Percentiles rank a stretch among this genome's conserved stretches.
Evolutionary conservation across 106 monocot species (phyloP).

Genomic region (Posidonia australis): DNA sequence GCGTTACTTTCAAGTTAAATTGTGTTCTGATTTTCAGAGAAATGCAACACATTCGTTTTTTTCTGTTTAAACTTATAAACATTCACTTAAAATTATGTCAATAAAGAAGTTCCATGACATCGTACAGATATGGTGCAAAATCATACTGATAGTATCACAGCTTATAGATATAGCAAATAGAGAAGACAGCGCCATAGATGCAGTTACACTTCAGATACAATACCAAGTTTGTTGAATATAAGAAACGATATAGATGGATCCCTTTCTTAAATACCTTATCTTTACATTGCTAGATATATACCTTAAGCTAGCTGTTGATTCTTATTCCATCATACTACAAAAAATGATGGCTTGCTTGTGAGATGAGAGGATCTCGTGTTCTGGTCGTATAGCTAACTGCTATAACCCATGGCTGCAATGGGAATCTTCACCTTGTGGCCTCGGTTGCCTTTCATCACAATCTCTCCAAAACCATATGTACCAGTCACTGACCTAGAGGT

Average conservation of each 20-base stretch:
- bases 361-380: not conserved
- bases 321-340: constrained; percentile 17
- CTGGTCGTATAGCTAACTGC: constrained; percentile 11
- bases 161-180: no score
- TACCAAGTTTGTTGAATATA: no score
- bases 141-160: no score
- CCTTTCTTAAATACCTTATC: constrained; percentile 2
- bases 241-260: not conserved
- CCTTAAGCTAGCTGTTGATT: not conserved
- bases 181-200: not conserved
- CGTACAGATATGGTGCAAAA: no score
- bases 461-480: constrained; percentile 80
- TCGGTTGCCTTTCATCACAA: constrained; percentile 68
- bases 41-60: no score
- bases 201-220: not conserved
- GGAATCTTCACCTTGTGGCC: constrained; percentile 83
- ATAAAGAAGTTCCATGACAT: no score
- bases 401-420: constrained; percentile 73
- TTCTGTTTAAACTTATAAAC: no score
- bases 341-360: constrained; percentile 1
- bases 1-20: no score
- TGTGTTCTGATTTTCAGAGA: no score
- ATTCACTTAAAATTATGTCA: no score
- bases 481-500: constrained; percentile 67
- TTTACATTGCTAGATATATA: not conserved